Conservation (phyloP, 129 eudicot genomes). For the Tagetes patula region DNA sequence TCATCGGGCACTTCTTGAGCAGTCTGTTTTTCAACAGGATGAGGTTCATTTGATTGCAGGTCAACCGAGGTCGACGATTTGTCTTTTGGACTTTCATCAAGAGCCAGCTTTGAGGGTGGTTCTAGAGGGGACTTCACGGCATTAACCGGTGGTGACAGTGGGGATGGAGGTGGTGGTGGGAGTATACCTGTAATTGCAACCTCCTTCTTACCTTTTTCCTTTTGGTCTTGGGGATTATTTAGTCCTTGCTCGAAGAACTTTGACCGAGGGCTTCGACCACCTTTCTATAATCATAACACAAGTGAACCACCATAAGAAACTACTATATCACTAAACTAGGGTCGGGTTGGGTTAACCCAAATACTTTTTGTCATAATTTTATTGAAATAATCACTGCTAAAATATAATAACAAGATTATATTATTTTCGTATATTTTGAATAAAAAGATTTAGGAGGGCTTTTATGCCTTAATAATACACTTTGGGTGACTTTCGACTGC, state of each 20-base stretch:
- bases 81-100: conserved; percentile 36
- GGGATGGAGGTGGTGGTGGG: conserved; percentile 85
- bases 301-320: conserved; percentile 5
- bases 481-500: neutral
- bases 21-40: conserved; percentile 27
- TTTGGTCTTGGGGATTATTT: conserved; percentile 46
- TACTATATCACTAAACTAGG: neutral
- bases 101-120: conserved; percentile 42
- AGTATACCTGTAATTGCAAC: conserved; percentile 62
- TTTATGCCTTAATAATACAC: neutral
- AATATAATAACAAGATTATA: neutral
- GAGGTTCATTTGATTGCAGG: conserved; percentile 34
- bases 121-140: conserved; percentile 34
- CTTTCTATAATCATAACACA: conserved; percentile 48
- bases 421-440: neutral
- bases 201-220: conserved; percentile 52
- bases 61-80: conserved; percentile 30
- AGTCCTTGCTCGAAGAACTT: conserved; percentile 80
- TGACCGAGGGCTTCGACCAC: conserved; percentile 51
- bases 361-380: too few species aligned
- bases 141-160: conserved; percentile 63
- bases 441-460: neutral
- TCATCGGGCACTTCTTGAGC: conserved; percentile 65
- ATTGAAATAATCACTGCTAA: too few species aligned
- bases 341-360: too few species aligned